phyloP scores from a whole-genome alignment of 176 grass and related monocot genomes.

The Triticum aestivum region DNA sequence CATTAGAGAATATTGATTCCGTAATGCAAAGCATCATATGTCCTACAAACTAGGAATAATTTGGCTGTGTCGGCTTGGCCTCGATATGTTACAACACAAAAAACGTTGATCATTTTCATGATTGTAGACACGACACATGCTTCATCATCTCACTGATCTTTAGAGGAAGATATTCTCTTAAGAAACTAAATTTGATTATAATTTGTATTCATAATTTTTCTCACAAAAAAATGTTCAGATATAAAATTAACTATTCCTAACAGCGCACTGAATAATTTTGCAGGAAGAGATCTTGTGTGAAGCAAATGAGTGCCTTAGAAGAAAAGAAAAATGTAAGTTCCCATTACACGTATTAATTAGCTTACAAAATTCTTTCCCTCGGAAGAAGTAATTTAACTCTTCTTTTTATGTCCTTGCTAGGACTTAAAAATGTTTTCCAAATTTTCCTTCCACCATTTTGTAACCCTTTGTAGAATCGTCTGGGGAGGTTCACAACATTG shows the following conservation, averaged over 20 bases:
- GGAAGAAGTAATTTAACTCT: no score
- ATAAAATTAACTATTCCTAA: neutral
- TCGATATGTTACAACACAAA: neutral
- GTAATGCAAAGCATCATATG: neutral
- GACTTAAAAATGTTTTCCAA: neutral
- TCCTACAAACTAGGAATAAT: neutral
- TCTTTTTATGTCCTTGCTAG: no score
- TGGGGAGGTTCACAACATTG: conserved; percentile 74
- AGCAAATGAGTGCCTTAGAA: conserved; percentile 75
- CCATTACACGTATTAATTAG: neutral
- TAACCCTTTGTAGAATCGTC: conserved; percentile 74
- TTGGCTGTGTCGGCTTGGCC: neutral
- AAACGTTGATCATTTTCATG: neutral
- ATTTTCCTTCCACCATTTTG: conserved; percentile 13
- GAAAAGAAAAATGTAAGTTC: conserved; percentile 48
- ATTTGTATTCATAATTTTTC: neutral
- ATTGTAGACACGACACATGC: conserved; percentile 71
- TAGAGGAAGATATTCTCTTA: conserved; percentile 59
- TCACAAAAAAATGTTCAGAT: neutral
- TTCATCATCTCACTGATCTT: conserved; percentile 66
- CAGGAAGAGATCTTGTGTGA: conserved; percentile 77
- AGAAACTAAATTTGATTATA: neutral
- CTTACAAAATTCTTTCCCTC: neutral
- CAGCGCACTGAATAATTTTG: conserved; percentile 25
- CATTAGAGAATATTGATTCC: neutral